Evolutionary conservation across 2,329 filamentous ascomycete genomes (phyloP), one percentile per base, ranked within the genome.

Genomic region (Tolypocladium tropicale): DNA sequence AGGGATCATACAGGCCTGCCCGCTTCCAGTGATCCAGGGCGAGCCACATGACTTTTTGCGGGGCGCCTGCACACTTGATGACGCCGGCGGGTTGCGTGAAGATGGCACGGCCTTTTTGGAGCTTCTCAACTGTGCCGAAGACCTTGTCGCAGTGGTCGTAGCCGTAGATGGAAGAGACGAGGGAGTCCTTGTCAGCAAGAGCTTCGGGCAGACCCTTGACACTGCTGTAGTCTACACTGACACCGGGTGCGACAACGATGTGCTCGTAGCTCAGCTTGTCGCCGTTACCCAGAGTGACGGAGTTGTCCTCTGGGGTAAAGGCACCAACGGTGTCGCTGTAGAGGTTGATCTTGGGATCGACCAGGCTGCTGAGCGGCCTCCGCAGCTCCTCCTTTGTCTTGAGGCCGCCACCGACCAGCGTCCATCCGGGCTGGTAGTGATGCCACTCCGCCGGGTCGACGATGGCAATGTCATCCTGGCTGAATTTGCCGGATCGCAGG

Each of bases 341-440:
- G 62, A 84, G 77, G 62, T 80, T 80, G 59, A 88, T 68, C 63
- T 83, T 83, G n/a, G 79, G 67, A 61, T 85, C 77, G 9, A 87
- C 68, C 52, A 87, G 65, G 52, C 70, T 70, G 5, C 71, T 62
- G 41, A 86, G 65, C 1, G 78, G 78, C 56, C 71, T 68, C 51
- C 77, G 76, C 56, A 87, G 69, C 28, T 84, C 77, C 59, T 84
- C 73, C 64, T 83, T 84, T 51, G 73, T 77, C 68, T 86, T 86
- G 41, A 88, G 74, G 4, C 84, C 84, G 41, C 81, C 83, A 48
- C 84, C 84, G 2, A 87, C 84, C 1, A 88, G 74, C 2, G 85
- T 88, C 84, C 84, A 88, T 55, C 84, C 84, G 1, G 84, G 83
- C 67, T 88, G 84, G 66, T 86, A 88, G 70, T 88, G 76, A 64